Percentiles rank a stretch among this genome's conserved stretches.
phyloP scores from a whole-genome alignment of 1,284 basidiomycete species.

The Naganishia liquefaciens region DNA sequence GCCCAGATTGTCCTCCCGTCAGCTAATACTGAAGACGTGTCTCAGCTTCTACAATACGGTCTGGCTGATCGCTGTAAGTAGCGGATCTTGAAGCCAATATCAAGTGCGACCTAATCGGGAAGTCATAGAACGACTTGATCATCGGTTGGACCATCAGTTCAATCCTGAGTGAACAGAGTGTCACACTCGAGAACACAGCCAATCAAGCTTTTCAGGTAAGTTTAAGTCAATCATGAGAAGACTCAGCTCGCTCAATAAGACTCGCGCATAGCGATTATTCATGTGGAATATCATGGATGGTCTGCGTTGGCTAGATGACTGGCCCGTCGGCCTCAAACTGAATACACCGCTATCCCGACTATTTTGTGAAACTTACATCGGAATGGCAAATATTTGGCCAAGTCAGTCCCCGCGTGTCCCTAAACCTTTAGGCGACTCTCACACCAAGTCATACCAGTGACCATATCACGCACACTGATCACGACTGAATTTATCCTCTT shows the following conservation, averaged over 20 bases:
- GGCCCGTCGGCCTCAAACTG: conserved; percentile 94
- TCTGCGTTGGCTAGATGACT: conserved; percentile 83
- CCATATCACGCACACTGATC: conserved; percentile 4
- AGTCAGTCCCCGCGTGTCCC: conserved; percentile 53
- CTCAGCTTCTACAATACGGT: conserved; percentile 82
- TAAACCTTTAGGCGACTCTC: not conserved
- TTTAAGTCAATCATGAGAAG: not conserved
- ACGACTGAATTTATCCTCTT: conserved; percentile 2
- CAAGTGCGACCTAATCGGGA: conserved; percentile 3
- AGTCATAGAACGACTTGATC: conserved; percentile 71
- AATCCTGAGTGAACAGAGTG: conserved; percentile 66
- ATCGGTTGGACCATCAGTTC: conserved; percentile 71
- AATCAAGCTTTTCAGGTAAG: conserved; percentile 1
- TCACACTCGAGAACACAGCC: not conserved
- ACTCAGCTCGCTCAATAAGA: not conserved
- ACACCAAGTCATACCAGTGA: not conserved
- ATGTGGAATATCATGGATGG: conserved; percentile 60
- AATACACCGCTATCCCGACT: conserved; percentile 88
- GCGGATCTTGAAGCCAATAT: not conserved
- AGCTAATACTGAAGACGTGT: conserved; percentile 55
- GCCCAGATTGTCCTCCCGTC: conserved; percentile 36
- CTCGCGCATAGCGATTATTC: conserved; percentile 53
- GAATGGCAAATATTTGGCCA: conserved; percentile 66
- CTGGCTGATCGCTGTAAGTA: conserved; percentile 70
- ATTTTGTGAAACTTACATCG: conserved; percentile 70